Evolutionary conservation across 352 stramenopile species (phyloP).

Genomic region (Phytophthora megakarya): DNA sequence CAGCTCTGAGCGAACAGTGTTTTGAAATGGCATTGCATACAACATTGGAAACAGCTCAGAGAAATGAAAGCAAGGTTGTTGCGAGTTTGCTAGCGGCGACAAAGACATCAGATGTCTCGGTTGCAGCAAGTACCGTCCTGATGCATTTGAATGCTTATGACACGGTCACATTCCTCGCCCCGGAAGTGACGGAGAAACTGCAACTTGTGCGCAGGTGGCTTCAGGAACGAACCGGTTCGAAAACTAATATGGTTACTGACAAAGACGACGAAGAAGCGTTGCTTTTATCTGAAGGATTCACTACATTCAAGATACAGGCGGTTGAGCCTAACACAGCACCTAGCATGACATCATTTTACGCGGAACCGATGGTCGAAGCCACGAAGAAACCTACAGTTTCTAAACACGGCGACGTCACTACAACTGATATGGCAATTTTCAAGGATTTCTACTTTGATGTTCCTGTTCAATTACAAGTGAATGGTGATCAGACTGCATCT

Average conservation of each 20-base stretch:
- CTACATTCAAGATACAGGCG: constrained; percentile 30
- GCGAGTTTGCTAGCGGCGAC: constrained; percentile 40
- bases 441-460: constrained; percentile 25
- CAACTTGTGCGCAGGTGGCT: constrained; percentile 41
- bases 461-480: background rate
- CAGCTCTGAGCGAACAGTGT: constrained; percentile 51
- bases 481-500: background rate
- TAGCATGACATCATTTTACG: constrained; percentile 21
- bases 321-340: background rate
- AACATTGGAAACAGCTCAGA: constrained; percentile 35
- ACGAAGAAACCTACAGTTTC: background rate
- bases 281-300: constrained; percentile 50
- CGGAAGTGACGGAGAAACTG: constrained; percentile 26
- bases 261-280: constrained; percentile 45
- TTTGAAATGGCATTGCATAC: constrained; percentile 40
- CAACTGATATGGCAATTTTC: constrained; percentile 30
- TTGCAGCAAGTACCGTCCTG: constrained; percentile 25
- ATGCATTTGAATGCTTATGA: constrained; percentile 41
- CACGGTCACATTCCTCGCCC: constrained; percentile 7
- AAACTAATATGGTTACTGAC: constrained; percentile 24
- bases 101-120: constrained; percentile 29
- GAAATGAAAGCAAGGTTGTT: constrained; percentile 52
- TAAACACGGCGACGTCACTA: background rate
- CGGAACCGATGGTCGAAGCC: constrained; percentile 26
- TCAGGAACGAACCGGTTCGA: constrained; percentile 27